Evolutionary conservation across 345 rosid species (phyloP), one percentile per base, ranked within the genome.

Genomic region (Populus deltoides): DNA sequence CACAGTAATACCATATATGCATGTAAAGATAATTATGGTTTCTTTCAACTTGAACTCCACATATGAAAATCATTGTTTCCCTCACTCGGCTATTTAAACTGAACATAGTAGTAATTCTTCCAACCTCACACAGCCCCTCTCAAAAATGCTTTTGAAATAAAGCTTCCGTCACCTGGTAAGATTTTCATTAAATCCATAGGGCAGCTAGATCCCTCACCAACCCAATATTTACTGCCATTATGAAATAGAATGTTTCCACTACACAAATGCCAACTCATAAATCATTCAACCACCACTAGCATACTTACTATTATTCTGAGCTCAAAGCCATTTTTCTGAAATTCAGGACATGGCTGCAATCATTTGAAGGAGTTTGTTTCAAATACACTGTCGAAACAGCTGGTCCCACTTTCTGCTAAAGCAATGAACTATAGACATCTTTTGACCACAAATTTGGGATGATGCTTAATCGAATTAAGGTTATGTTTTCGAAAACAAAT

Each of bases 151-250:
- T 13, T 43, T 6, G 25, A 38, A 53, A 65, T 29, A 22, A 18
- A 39, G 38, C 18, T 45, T 41, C 51, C 61, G 41, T 38, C 24
- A 22, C 35, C 36, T 66, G 31, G 8, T n/a, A 63, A 49, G 6
- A 13, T 22, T 47, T 71, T 20, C 45, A 8, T 38, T 11, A 43
- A 3, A 38, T 61, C 39, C n/a, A 36, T 39, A 29, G 27, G 17
- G 61, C 59, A 59, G 43, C 65, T 59, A 65, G 41, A 66, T 78
- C n/a, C 22, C 36, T 62, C 33, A 38, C 53, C n/a, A 53, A 78
- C n/a, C 24, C 72, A 71, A 25, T 72, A 27, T 51, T 45, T 20
- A 36, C 72, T 29, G 29, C 67, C 9, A 74, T 22, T n/a, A 53
- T n/a, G 24, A 36, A 36, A 29, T n/a, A 27, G 20, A 63, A 41